Conservation (phyloP, 768 basidiomycete genomes). For the Mycena metata region DNA sequence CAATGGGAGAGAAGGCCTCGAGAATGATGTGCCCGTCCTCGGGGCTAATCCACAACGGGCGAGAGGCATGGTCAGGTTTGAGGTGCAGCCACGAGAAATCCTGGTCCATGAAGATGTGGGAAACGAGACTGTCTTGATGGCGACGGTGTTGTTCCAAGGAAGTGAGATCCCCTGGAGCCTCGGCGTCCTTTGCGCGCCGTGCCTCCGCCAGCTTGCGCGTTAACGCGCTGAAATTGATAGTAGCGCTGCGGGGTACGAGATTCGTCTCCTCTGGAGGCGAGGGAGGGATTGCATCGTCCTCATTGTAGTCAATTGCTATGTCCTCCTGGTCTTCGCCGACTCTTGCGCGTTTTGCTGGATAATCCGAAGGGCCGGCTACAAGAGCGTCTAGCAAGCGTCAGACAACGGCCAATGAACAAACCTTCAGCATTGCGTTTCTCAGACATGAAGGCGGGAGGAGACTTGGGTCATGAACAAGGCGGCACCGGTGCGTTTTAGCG, state of each 20-base stretch:
- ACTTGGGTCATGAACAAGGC: conserved; percentile 9
- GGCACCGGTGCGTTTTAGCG: too few species aligned
- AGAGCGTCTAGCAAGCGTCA: conserved; percentile 63
- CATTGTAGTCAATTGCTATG: conserved; percentile 65
- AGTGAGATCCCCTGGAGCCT: conserved; percentile 60
- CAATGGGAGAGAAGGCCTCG: conserved; percentile 97
- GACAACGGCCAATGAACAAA: conserved; percentile 32
- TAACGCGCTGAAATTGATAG: conserved; percentile 90
- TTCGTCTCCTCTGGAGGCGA: conserved; percentile 67
- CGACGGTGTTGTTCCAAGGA: conserved; percentile 75
- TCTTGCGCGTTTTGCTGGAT: conserved; percentile 60
- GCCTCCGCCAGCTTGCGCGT: conserved; percentile 83
- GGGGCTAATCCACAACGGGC: conserved; percentile 97
- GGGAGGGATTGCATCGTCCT: conserved; percentile 69
- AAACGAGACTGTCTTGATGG: conserved; percentile 82
- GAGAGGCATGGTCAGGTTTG: conserved; percentile 90
- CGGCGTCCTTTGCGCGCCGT: conserved; percentile 61
- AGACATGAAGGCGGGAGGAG: conserved; percentile 44
- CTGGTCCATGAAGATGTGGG: conserved; percentile 86
- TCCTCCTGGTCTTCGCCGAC: conserved; percentile 66
- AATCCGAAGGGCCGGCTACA: conserved; percentile 47
- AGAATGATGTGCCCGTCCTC: conserved; percentile 94
- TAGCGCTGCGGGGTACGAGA: conserved; percentile 77
- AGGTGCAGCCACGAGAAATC: conserved; percentile 91
- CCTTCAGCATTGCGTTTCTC: conserved; percentile 59